These are phyloP conservation scores for Sarocladiaceae sp. DNA, from an alignment of 2,329 filamentous ascomycete genomes.

Conservation along the genomic window DNA sequence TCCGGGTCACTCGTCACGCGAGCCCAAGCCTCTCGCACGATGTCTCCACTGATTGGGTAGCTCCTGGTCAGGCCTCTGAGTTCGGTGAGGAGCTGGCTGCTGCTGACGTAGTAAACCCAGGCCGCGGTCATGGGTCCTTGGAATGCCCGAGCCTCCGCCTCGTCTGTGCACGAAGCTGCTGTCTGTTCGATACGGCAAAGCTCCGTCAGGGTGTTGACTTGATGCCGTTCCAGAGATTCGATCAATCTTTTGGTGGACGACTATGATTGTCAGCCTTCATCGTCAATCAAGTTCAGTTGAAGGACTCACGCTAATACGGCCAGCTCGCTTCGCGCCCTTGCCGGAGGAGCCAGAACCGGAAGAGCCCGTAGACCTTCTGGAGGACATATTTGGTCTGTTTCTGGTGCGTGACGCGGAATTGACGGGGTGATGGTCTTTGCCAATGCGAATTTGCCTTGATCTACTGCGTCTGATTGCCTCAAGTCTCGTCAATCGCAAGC, in stretches of 20 bases:
- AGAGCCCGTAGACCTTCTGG: too few relatives aligned
- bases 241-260: constrained; percentile 45
- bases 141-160: constrained; percentile 45
- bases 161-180: constrained; percentile 41
- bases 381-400: too few relatives aligned
- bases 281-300: neutral
- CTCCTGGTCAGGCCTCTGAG: constrained; percentile 60
- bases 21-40: constrained; percentile 58
- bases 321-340: neutral
- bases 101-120: constrained; percentile 66
- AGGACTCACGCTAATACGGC: neutral
- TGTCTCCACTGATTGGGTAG: constrained; percentile 61
- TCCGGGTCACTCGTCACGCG: constrained; percentile 58
- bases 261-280: neutral
- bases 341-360: too few relatives aligned
- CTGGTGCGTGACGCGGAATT: too few relatives aligned
- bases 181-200: constrained; percentile 65
- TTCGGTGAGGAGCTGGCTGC: constrained; percentile 62
- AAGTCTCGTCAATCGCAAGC: too few relatives aligned
- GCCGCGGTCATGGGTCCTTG: constrained; percentile 62
- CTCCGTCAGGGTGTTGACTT: constrained; percentile 68
- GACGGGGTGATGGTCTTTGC: too few relatives aligned
- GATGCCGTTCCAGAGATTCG: constrained; percentile 56
- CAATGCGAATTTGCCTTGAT: too few relatives aligned
- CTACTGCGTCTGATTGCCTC: too few relatives aligned